Evolutionary conservation across 2,329 filamentous ascomycete genomes (phyloP).

Genomic region (Diaporthe eres): DNA sequence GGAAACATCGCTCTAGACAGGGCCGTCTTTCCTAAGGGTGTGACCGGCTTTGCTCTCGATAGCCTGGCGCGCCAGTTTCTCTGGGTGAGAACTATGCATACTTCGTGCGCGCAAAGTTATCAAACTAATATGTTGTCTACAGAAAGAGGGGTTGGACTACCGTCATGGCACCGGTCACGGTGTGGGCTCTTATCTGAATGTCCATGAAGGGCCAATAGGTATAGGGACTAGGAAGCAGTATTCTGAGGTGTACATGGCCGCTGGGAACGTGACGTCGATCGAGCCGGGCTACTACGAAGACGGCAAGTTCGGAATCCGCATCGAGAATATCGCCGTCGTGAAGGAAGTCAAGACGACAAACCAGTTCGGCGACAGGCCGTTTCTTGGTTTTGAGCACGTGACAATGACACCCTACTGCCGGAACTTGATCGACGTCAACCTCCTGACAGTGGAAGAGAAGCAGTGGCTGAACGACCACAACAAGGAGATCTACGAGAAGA

Average conservation of each 20-base stretch:
- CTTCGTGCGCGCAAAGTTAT: slow-evolving; percentile 16
- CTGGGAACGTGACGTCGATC: slow-evolving; percentile 96
- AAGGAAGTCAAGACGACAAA: slow-evolving; percentile 89
- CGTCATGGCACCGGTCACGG: slow-evolving; percentile 97
- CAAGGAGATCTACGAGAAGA: slow-evolving; percentile 85
- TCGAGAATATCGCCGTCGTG: slow-evolving; percentile 96
- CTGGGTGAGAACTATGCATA: slow-evolving; percentile 73
- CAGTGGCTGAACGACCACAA: slow-evolving; percentile 92
- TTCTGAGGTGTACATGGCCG: slow-evolving; percentile 87
- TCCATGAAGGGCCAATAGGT: slow-evolving; percentile 97
- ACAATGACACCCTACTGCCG: slow-evolving; percentile 97
- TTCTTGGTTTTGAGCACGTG: slow-evolving; percentile 94
- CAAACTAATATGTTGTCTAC: slow-evolving; percentile 44
- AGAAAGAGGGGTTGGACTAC: slow-evolving; percentile 89
- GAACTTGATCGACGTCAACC: slow-evolving; percentile 82
- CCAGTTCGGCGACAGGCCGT: slow-evolving; percentile 93
- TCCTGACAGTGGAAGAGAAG: slow-evolving; percentile 83
- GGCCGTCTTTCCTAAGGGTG: slow-evolving; percentile 93
- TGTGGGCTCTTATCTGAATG: slow-evolving; percentile 94
- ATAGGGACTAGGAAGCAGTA: slow-evolving; percentile 94
- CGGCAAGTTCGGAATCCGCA: slow-evolving; percentile 92
- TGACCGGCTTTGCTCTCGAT: slow-evolving; percentile 93
- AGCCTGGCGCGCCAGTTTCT: slow-evolving; percentile 89
- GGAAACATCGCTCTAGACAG: slow-evolving; percentile 91
- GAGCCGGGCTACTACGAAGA: slow-evolving; percentile 99